These are phyloP conservation scores for Skeletonema potamos DNA, from an alignment of 108 stramenopile species.

Conservation along the genomic window DNA sequence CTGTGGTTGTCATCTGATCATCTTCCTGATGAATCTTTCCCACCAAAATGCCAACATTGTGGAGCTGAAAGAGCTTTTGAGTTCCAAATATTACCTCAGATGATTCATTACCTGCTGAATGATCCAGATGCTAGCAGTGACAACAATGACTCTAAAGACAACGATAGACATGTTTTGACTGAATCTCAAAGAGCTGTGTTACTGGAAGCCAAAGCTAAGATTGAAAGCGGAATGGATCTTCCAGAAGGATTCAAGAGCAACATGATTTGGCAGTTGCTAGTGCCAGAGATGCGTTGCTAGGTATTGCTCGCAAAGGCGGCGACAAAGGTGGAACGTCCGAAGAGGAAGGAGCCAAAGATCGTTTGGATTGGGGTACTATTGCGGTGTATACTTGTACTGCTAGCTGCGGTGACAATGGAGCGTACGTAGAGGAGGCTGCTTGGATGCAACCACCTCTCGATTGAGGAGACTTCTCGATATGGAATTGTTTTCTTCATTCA, in stretches of 20 bases:
- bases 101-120: constrained; percentile 69
- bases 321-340: constrained; percentile 11
- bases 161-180: constrained; percentile 22
- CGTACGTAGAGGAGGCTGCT: constrained; percentile 80
- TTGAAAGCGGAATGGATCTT: constrained; percentile 51
- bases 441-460: constrained; percentile 82
- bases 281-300: constrained; percentile 28
- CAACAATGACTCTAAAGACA: neutral
- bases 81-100: constrained; percentile 89
- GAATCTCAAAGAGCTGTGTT: constrained; percentile 55
- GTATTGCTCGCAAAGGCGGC: constrained; percentile 28
- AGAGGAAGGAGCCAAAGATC: constrained; percentile 19
- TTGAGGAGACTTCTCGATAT: constrained; percentile 7
- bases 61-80: constrained; percentile 74
- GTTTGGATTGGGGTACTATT: constrained; percentile 80
- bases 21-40: constrained; percentile 43
- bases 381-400: constrained; percentile 81
- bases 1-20: constrained; percentile 71
- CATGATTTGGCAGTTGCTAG: constrained; percentile 61
- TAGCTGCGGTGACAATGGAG: constrained; percentile 71
- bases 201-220: constrained; percentile 39
- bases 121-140: constrained; percentile 15
- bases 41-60: constrained; percentile 66
- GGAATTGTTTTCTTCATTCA: too few relatives aligned
- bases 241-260: constrained; percentile 66